Conservation (phyloP, 768 basidiomycete genomes). For the Termitomyces sp. region DNA sequence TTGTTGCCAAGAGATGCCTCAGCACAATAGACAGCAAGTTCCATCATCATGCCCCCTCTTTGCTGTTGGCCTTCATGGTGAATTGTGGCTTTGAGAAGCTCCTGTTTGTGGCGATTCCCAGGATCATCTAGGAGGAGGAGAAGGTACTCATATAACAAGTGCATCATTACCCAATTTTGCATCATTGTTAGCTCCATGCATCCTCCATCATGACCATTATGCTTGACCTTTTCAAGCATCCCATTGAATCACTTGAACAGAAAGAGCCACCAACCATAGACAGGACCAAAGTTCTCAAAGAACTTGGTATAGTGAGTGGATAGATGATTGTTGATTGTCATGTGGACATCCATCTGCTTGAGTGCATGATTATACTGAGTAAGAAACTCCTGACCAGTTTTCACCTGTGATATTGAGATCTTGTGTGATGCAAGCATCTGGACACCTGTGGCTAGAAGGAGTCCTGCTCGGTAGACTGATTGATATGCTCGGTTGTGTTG, state of each 20-base stretch:
- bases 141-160: not conserved
- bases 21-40: slow-evolving; percentile 19
- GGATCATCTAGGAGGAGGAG: not conserved
- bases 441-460: no score
- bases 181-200: slow-evolving; percentile 9
- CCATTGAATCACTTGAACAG: slow-evolving; percentile 32
- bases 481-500: no score
- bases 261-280: slow-evolving; percentile 30
- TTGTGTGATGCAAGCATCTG: no score
- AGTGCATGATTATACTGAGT: no score
- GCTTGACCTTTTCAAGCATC: slow-evolving; percentile 26
- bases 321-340: slow-evolving; percentile 29
- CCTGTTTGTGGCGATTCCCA: not conserved
- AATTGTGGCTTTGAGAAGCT: not conserved
- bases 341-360: no score
- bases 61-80: not conserved
- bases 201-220: slow-evolving; percentile 19
- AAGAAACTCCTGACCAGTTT: no score
- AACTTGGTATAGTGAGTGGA: slow-evolving; percentile 20
- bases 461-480: no score
- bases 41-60: slow-evolving; percentile 17
- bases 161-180: not conserved
- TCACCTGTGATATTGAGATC: no score
- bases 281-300: slow-evolving; percentile 24
- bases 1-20: slow-evolving; percentile 9